A percentile compares a stretch with the other conserved stretches of the same genome.
These are phyloP conservation scores for Hemileccinum rubropunctum DNA, from an alignment of 768 basidiomycete genomes.

Conservation along the genomic window DNA sequence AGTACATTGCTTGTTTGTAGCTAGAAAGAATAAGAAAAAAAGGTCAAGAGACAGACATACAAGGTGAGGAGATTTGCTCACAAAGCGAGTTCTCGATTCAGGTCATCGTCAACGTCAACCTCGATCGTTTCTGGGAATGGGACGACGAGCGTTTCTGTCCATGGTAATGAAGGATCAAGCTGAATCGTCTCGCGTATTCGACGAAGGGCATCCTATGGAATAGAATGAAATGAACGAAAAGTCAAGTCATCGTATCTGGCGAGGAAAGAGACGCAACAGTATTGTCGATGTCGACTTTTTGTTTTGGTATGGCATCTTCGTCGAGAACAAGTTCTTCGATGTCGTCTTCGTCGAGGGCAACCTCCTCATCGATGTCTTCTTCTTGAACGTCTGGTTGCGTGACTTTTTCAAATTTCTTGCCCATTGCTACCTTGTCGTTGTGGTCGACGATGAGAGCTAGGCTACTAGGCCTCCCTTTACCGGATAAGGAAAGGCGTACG, in stretches of 20 bases:
- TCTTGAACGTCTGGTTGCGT: constrained; percentile 12
- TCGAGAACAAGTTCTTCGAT: constrained; percentile 60
- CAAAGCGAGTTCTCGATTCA: constrained; percentile 96
- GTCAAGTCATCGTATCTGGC: background rate
- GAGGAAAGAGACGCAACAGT: constrained; percentile 43
- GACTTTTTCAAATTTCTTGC: constrained; percentile 3
- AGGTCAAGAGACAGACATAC: background rate
- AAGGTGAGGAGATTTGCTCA: constrained; percentile 36
- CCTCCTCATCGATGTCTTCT: constrained; percentile 36
- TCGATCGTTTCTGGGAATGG: constrained; percentile 71
- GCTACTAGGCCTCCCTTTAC: too few species aligned
- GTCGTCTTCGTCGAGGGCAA: constrained; percentile 78
- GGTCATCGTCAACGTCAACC: constrained; percentile 81
- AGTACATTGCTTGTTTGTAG: constrained; percentile 92
- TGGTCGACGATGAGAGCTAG: too few species aligned
- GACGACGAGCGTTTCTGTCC: constrained; percentile 80
- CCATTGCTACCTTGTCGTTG: constrained; percentile 12
- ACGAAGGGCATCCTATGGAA: constrained; percentile 65
- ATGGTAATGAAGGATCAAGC: constrained; percentile 69
- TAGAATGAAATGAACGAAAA: background rate
- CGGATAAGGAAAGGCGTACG: constrained; percentile 21
- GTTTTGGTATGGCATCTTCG: constrained; percentile 76
- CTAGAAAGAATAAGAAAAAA: constrained; percentile 48
- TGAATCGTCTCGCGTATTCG: constrained; percentile 78
- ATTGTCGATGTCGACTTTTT: constrained; percentile 73